These are phyloP conservation scores for Strobilomyces dryophilus DNA, from an alignment of 768 basidiomycete genomes.

Conservation along the genomic window DNA sequence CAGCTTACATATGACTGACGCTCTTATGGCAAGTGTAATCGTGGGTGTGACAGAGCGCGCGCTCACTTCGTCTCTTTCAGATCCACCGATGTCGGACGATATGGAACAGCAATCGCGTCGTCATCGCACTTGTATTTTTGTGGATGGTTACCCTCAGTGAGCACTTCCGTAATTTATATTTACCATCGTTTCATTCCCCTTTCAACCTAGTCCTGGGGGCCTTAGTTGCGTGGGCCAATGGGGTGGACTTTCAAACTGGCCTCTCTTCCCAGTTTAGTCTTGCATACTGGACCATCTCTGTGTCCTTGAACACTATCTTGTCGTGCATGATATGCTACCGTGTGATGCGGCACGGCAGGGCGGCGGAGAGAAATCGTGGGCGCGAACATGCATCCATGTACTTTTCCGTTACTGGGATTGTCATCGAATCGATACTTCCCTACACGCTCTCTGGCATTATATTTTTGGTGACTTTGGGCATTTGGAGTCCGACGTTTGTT, in stretches of 20 bases:
- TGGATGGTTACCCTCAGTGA: neutral
- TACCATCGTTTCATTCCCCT: neutral
- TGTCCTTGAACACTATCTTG: neutral
- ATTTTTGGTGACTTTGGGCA: neutral
- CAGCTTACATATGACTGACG: conserved; percentile 11
- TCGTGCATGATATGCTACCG: neutral
- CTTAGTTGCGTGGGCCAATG: neutral
- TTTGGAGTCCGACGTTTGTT: neutral
- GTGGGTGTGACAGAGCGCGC: neutral
- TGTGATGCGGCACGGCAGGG: neutral
- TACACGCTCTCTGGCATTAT: neutral
- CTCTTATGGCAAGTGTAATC: conserved; percentile 9
- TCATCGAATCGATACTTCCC: neutral
- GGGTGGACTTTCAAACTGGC: neutral
- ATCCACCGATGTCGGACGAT: conserved; percentile 12
- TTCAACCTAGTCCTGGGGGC: neutral
- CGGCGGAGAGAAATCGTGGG: neutral
- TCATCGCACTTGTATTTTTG: neutral
- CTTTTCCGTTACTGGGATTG: neutral
- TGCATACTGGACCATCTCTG: neutral
- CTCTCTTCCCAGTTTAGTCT: neutral
- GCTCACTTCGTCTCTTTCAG: conserved; percentile 22
- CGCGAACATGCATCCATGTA: neutral
- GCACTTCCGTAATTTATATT: neutral
- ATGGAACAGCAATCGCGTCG: neutral